These are phyloP conservation scores for Xylariales sp. DNA, from an alignment of 2,329 filamentous ascomycete genomes.

Conservation along the genomic window DNA sequence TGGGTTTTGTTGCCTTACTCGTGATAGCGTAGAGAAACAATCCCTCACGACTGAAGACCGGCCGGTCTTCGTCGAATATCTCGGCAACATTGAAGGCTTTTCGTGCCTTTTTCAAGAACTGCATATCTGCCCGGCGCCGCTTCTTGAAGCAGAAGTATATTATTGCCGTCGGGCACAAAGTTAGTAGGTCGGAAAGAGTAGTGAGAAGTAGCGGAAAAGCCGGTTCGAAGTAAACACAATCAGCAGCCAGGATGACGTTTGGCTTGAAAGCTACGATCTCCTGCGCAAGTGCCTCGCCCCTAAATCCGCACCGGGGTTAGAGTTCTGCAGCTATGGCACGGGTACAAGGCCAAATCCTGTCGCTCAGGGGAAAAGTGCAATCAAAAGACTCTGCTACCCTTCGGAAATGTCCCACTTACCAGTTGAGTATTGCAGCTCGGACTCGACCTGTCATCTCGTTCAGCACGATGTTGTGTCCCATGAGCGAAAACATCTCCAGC, in stretches of 20 bases:
- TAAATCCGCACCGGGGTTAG: conserved; percentile 23
- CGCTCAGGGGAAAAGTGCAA: neutral
- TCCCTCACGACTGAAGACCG: conserved; percentile 51
- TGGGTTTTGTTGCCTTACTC: conserved; percentile 23
- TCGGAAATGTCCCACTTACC: conserved; percentile 48
- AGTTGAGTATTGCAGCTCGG: conserved; percentile 71
- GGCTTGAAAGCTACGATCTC: conserved; percentile 55
- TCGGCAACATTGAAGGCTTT: conserved; percentile 63
- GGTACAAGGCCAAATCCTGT: too few relatives aligned
- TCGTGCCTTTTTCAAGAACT: conserved; percentile 67
- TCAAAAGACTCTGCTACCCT: too few relatives aligned
- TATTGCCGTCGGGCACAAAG: conserved; percentile 60
- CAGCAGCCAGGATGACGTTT: conserved; percentile 84
- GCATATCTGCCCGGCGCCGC: conserved; percentile 73
- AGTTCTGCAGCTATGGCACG: conserved; percentile 1
- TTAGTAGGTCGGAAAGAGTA: conserved; percentile 72
- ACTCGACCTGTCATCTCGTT: conserved; percentile 66
- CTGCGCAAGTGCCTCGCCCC: conserved; percentile 56
- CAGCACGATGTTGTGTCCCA: conserved; percentile 81
- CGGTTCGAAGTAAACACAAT: conserved; percentile 96
- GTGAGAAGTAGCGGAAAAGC: conserved; percentile 83
- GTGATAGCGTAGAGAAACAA: conserved; percentile 59
- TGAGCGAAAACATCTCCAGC: conserved; percentile 75
- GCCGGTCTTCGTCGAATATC: conserved; percentile 56
- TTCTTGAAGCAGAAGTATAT: conserved; percentile 93